Conservation (phyloP, 108 stramenopile genomes). For the Pseudonitzschia pungens region DNA sequence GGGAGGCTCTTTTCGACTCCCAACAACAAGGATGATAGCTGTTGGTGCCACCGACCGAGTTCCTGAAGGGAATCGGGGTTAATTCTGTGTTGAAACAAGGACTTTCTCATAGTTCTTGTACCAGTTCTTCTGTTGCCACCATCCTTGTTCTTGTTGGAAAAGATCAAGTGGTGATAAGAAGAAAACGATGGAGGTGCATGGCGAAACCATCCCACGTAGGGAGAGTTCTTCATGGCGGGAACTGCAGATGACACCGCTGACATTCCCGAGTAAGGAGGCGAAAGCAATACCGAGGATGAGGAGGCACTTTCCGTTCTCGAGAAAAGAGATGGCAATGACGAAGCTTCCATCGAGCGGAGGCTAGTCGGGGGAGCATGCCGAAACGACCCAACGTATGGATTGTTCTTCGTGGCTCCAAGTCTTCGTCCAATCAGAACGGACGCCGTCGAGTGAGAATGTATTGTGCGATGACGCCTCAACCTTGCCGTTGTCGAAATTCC, state of each 20-base stretch:
- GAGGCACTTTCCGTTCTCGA: neutral
- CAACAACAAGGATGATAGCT: neutral
- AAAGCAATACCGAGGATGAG: neutral
- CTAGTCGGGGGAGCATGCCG: constrained; percentile 56
- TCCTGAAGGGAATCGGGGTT: constrained; percentile 10
- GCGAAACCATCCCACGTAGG: constrained; percentile 53
- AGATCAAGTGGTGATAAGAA: neutral
- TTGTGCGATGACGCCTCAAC: neutral
- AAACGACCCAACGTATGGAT: constrained; percentile 56
- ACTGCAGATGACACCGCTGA: neutral
- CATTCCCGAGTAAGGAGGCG: constrained; percentile 2
- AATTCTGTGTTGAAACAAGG: neutral
- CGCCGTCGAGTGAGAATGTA: neutral
- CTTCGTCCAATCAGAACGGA: constrained; percentile 10
- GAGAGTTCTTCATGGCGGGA: constrained; percentile 27
- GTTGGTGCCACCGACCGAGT: constrained; percentile 12
- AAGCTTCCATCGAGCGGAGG: constrained; percentile 36
- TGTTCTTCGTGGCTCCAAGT: constrained; percentile 28
- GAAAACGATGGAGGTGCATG: constrained; percentile 40
- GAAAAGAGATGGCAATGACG: neutral
- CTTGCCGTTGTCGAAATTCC: neutral
- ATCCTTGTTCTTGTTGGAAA: neutral
- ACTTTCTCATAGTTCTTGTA: neutral
- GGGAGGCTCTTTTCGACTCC: neutral
- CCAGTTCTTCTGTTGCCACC: neutral